These are phyloP conservation scores for Geosmithia morbida DNA, from an alignment of 2,329 filamentous ascomycete genomes.

Conservation along the genomic window DNA sequence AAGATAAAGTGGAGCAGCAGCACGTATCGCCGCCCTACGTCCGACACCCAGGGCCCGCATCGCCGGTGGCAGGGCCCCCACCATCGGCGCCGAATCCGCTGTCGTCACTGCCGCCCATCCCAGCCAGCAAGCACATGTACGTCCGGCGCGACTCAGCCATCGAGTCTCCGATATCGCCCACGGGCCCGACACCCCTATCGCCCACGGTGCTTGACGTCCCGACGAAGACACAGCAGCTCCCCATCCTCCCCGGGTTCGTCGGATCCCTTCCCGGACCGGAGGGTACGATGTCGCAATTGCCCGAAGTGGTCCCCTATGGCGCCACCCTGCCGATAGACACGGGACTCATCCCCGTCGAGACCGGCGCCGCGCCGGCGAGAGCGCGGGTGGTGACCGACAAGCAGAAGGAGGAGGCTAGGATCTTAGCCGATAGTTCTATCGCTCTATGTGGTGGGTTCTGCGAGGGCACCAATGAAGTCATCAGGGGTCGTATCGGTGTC, in stretches of 20 bases:
- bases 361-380: constrained; percentile 1
- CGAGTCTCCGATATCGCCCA: background rate
- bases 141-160: background rate
- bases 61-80: background rate
- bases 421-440: constrained; percentile 32
- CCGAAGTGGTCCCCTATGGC: background rate
- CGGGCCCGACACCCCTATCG: background rate
- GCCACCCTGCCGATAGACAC: background rate
- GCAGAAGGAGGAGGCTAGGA: constrained; percentile 20
- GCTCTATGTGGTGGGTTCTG: constrained; percentile 40
- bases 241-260: background rate
- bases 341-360: constrained; percentile 5
- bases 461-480: constrained; percentile 34
- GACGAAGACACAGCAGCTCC: background rate
- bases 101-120: background rate
- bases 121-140: background rate
- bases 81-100: background rate
- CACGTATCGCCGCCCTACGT: background rate
- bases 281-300: background rate
- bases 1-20: background rate
- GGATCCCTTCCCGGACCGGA: background rate
- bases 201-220: too few species aligned
- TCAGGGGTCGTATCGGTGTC: constrained; percentile 32
- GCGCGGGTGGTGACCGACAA: background rate
- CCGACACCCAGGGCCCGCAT: background rate